phyloP scores from a whole-genome alignment of 148 eudicot species.

The Camellia sinensis region DNA sequence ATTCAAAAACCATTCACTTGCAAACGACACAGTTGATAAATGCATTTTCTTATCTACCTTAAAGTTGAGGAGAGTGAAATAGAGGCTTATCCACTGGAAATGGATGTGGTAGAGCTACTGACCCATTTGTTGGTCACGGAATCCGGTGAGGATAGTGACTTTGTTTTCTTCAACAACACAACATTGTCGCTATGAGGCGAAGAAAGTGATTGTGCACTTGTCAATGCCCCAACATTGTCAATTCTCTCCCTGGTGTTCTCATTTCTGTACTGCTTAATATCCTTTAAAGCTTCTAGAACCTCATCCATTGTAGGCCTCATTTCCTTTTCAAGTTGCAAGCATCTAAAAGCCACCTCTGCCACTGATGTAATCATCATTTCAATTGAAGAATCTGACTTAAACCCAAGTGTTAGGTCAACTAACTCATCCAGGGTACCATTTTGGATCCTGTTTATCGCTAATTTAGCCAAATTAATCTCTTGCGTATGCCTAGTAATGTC shows the following conservation, averaged over 20 bases:
- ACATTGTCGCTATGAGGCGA: slow-evolving; percentile 25
- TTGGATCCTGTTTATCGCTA: slow-evolving; percentile 34
- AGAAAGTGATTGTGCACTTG: not conserved
- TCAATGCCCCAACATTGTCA: slow-evolving; percentile 17
- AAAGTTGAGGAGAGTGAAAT: not conserved
- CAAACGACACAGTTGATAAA: not conserved
- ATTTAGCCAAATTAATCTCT: slow-evolving; percentile 32
- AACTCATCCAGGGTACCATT: slow-evolving; percentile 20
- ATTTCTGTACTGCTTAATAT: slow-evolving; percentile 15
- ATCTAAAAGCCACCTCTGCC: slow-evolving; percentile 35
- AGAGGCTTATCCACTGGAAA: slow-evolving; percentile 23
- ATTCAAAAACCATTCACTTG: not conserved
- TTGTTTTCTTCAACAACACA: slow-evolving; percentile 32
- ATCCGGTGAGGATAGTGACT: slow-evolving; percentile 29
- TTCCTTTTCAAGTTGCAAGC: slow-evolving; percentile 27
- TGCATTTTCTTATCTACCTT: not conserved
- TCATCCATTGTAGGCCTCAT: slow-evolving; percentile 34
- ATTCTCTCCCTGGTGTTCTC: slow-evolving; percentile 4
- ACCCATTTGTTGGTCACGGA: slow-evolving; percentile 11
- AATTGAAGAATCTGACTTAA: slow-evolving; percentile 19
- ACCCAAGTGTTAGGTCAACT: slow-evolving; percentile 27
- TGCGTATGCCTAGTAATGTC: slow-evolving; percentile 26
- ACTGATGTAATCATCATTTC: slow-evolving; percentile 17
- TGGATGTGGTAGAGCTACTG: slow-evolving; percentile 38
- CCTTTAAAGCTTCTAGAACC: slow-evolving; percentile 15